Percentiles rank a stretch among this genome's conserved stretches.
These are phyloP conservation scores for Phytophthora pini DNA, from an alignment of 352 stramenopile species.

Conservation along the genomic window DNA sequence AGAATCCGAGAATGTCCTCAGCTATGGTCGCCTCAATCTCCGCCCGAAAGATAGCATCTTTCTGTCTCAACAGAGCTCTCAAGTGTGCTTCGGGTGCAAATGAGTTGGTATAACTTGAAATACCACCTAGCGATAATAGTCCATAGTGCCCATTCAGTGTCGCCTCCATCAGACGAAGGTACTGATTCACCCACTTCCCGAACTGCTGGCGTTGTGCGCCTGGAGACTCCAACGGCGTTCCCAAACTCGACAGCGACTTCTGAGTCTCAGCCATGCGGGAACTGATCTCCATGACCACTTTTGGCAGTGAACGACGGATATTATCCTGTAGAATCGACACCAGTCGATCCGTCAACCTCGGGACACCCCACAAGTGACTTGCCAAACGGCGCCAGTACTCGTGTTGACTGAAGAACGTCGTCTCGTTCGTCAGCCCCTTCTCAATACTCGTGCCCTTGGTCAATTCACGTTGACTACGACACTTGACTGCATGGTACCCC, in stretches of 20 bases:
- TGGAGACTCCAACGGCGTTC: slow-evolving; percentile 27
- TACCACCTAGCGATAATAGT: slow-evolving; percentile 4
- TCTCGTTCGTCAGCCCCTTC: slow-evolving; percentile 57
- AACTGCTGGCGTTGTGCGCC: slow-evolving; percentile 43
- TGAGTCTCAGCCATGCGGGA: slow-evolving; percentile 27
- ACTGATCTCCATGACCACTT: slow-evolving; percentile 54
- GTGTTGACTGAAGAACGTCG: slow-evolving; percentile 61
- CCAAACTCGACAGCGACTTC: slow-evolving; percentile 32
- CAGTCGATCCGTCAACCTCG: slow-evolving; percentile 40
- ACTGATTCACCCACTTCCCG: slow-evolving; percentile 36
- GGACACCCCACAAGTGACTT: slow-evolving; percentile 41
- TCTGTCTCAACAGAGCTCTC: slow-evolving; percentile 27
- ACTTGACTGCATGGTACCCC: slow-evolving; percentile 91
- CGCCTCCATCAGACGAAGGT: slow-evolving; percentile 45
- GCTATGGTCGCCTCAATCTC: slow-evolving; percentile 29
- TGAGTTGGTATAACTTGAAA: not conserved
- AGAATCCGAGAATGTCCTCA: slow-evolving; percentile 2
- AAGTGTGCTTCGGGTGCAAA: slow-evolving; percentile 29
- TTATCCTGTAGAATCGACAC: slow-evolving; percentile 60
- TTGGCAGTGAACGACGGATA: slow-evolving; percentile 50
- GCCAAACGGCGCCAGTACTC: slow-evolving; percentile 49
- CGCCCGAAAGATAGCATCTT: slow-evolving; percentile 38
- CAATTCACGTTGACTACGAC: slow-evolving; percentile 75
- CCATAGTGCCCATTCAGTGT: slow-evolving; percentile 47
- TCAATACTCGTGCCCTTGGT: slow-evolving; percentile 61